A percentile compares a stretch with the other conserved stretches of the same genome.
Conservation (phyloP, 768 basidiomycete species). For the Lentinula sp. region DNA sequence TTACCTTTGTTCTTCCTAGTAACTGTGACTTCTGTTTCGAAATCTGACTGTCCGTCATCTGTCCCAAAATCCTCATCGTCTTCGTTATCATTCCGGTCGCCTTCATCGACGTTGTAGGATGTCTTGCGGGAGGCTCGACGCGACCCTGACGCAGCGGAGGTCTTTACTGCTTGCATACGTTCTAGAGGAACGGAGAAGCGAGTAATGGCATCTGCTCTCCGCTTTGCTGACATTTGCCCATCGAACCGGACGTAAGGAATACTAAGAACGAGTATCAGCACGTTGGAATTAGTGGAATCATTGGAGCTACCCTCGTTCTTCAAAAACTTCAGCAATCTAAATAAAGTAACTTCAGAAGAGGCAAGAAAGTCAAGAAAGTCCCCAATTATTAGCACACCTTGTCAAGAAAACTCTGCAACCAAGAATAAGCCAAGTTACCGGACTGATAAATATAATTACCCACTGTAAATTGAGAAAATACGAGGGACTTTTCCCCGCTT, state of each 20-base stretch:
- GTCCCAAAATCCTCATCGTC: constrained; percentile 30
- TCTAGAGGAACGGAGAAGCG: constrained; percentile 65
- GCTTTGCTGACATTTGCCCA: constrained; percentile 77
- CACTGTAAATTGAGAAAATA: constrained; percentile 83
- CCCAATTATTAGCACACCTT: background rate
- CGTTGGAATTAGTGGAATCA: background rate
- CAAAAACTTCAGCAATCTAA: constrained; percentile 66
- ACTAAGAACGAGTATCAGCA: constrained; percentile 24
- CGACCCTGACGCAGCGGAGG: background rate
- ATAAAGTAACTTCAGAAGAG: constrained; percentile 3
- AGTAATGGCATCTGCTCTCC: constrained; percentile 71
- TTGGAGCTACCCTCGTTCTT: constrained; percentile 48
- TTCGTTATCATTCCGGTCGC: constrained; percentile 16
- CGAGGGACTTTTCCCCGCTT: constrained; percentile 67
- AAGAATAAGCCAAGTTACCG: background rate
- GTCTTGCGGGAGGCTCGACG: background rate
- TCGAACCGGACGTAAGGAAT: constrained; percentile 80
- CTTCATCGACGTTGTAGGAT: constrained; percentile 6
- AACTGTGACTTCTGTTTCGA: constrained; percentile 16
- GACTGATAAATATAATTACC: background rate
- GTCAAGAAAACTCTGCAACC: constrained; percentile 1
- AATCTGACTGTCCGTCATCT: constrained; percentile 22
- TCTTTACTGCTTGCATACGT: background rate
- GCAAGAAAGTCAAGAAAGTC: background rate
- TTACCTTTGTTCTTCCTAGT: constrained; percentile 33